phyloP scores from a whole-genome alignment of 1,284 basidiomycete genomes.

The Boletus sp. region DNA sequence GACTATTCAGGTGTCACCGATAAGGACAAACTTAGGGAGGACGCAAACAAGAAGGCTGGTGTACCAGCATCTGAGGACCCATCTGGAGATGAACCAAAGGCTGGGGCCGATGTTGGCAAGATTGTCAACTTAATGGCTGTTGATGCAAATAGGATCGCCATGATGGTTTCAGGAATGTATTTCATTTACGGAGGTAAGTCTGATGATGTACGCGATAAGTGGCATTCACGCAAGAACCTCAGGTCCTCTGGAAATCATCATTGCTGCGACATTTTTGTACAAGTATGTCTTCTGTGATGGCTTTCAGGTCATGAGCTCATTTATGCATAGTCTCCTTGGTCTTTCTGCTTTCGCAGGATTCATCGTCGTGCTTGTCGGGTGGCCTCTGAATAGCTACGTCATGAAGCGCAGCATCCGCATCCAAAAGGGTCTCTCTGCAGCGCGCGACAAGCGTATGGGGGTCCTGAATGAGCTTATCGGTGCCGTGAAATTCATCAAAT shows the following conservation, averaged over 20 bases:
- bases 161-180: conserved; percentile 50
- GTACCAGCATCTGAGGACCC: conserved; percentile 13
- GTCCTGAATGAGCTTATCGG: conserved; percentile 84
- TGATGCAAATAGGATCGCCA: conserved; percentile 57
- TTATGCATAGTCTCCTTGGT: conserved; percentile 66
- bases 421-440: conserved; percentile 66
- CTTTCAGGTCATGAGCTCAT: not conserved
- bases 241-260: conserved; percentile 77
- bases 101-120: conserved; percentile 71
- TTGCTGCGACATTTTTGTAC: conserved; percentile 77
- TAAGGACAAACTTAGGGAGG: conserved; percentile 37
- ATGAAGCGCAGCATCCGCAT: conserved; percentile 63
- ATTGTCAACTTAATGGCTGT: conserved; percentile 78
- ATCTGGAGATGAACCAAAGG: conserved; percentile 50
- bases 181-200: conserved; percentile 59
- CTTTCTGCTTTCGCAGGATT: conserved; percentile 84
- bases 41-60: conserved; percentile 22
- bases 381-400: conserved; percentile 71
- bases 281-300: conserved; percentile 44
- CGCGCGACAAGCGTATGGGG: conserved; percentile 81
- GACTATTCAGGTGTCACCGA: conserved; percentile 79
- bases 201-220: not conserved
- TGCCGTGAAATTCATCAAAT: conserved; percentile 82
- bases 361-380: conserved; percentile 65
- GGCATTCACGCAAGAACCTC: not conserved